Evolutionary conservation across 225 moss, liverwort and hornwort species (phyloP).

Genomic region (Sphagnum contortum): DNA sequence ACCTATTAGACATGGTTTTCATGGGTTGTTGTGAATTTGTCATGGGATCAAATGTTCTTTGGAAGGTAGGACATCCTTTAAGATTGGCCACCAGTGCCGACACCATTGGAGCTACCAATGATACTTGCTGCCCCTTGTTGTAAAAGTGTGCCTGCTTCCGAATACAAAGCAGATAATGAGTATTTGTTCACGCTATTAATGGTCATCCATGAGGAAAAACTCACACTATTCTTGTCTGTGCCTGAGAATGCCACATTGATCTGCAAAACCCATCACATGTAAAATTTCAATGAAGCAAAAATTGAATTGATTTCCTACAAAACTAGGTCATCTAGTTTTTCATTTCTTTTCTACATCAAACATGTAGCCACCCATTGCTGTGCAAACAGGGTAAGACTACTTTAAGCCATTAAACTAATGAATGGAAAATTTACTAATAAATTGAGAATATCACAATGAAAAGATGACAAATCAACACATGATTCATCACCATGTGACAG

Average conservation of each 20-base stretch:
- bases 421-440: no score
- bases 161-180: conserved; percentile 29
- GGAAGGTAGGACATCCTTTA: no score
- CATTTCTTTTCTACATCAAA: not conserved
- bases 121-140: conserved; percentile 26
- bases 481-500: no score
- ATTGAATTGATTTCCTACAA: not conserved
- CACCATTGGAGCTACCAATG: conserved; percentile 15
- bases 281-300: not conserved
- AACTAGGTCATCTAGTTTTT: not conserved
- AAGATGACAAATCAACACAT: no score
- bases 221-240: conserved; percentile 39
- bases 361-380: no score
- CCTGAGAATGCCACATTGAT: conserved; percentile 54
- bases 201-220: conserved; percentile 55
- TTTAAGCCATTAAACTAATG: no score
- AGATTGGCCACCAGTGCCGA: conserved; percentile 18
- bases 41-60: no score
- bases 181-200: conserved; percentile 30
- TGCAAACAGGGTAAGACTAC: no score
- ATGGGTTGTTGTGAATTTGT: no score
- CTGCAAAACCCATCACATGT: conserved; percentile 12
- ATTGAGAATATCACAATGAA: no score
- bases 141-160: conserved; percentile 32
- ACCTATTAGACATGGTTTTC: no score